Conservation (phyloP, 805 yeast genomes). For the Isabelozyma rhagii region DNA sequence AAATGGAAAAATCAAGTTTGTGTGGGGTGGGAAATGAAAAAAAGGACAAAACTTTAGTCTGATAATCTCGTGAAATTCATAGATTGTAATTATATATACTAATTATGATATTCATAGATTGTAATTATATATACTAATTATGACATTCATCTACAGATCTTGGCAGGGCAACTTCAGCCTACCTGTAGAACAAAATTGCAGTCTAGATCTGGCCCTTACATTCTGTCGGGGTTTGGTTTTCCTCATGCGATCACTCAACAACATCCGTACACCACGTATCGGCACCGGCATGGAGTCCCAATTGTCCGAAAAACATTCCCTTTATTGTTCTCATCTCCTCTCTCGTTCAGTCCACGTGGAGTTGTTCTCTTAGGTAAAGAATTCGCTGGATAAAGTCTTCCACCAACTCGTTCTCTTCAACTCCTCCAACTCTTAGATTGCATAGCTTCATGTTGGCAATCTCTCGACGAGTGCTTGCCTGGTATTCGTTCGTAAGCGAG, state of each 20-base stretch:
- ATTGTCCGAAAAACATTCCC: not conserved
- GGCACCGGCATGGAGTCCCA: too few relatives aligned
- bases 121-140: not conserved
- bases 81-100: not conserved
- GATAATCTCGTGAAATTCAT: not conserved
- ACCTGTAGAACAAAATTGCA: too few relatives aligned
- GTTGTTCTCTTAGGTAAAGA: conserved; percentile 8
- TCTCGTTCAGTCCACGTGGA: not conserved
- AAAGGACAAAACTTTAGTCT: not conserved
- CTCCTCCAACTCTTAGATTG: conserved; percentile 60
- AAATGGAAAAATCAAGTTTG: conserved; percentile 20
- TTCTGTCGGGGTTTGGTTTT: too few relatives aligned
- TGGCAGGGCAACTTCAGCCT: too few relatives aligned
- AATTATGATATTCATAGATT: not conserved
- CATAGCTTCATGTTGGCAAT: conserved; percentile 61
- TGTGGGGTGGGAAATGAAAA: conserved; percentile 26
- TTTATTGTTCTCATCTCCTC: not conserved
- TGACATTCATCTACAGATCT: too few relatives aligned
- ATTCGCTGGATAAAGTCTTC: conserved; percentile 63
- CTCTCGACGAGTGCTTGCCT: conserved; percentile 51
- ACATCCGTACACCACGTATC: too few relatives aligned
- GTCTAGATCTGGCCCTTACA: too few relatives aligned
- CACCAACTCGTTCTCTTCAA: conserved; percentile 62
- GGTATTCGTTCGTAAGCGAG: conserved; percentile 44
- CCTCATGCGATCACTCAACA: too few relatives aligned